Evolutionary conservation across 495 filamentous ascomycete genomes (phyloP).

Genomic region (Trichoderma asperelloides): DNA sequence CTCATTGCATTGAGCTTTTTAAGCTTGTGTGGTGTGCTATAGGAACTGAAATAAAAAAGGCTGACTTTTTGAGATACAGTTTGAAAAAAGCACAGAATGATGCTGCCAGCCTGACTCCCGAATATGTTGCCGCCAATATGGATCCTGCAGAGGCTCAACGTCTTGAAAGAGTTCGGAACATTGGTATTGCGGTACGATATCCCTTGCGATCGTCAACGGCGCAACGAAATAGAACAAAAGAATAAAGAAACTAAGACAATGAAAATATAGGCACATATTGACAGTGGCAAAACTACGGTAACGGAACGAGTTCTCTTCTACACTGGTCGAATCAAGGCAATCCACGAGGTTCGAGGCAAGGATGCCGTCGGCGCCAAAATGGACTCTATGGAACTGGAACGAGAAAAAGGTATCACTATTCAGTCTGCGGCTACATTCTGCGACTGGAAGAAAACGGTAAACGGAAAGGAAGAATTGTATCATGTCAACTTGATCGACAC

Average conservation of each 20-base stretch:
- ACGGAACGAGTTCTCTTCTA: slow-evolving; percentile 98
- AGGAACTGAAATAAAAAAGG: background rate
- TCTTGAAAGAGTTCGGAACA: slow-evolving; percentile 77
- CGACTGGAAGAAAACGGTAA: slow-evolving; percentile 80
- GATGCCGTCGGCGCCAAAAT: slow-evolving; percentile 98
- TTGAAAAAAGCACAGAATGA: slow-evolving; percentile 38
- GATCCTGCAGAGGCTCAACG: slow-evolving; percentile 66
- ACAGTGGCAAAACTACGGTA: slow-evolving; percentile 95
- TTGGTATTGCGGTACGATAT: slow-evolving; percentile 84
- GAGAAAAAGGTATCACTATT: slow-evolving; percentile 98
- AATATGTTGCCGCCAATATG: slow-evolving; percentile 49
- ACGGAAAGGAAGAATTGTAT: slow-evolving; percentile 78
- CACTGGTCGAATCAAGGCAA: slow-evolving; percentile 90
- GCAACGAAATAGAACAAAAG: background rate
- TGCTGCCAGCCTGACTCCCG: slow-evolving; percentile 33
- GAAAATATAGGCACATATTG: slow-evolving; percentile 81
- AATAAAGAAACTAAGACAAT: slow-evolving; percentile 12
- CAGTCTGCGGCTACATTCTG: slow-evolving; percentile 97
- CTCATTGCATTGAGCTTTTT: background rate
- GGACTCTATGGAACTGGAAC: slow-evolving; percentile 97
- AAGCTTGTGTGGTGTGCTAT: background rate
- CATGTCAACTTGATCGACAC: slow-evolving; percentile 99
- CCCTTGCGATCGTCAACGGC: background rate
- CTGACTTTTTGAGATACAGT: slow-evolving; percentile 16
- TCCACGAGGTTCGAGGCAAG: slow-evolving; percentile 94